These are phyloP conservation scores for Flueggea neowawraea DNA, from an alignment of 441 rosid genomes.

Conservation along the genomic window DNA sequence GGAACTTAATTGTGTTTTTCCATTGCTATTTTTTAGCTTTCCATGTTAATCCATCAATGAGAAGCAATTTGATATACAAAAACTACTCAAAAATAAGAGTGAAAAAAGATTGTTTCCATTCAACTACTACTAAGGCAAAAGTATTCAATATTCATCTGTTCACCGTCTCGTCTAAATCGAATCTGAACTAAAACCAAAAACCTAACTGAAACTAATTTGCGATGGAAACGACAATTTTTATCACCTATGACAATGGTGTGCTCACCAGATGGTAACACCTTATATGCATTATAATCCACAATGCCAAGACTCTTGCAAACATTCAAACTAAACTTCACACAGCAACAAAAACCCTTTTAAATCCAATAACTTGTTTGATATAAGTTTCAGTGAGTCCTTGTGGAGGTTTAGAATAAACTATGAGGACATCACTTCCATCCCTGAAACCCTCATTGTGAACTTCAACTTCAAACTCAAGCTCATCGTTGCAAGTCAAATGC, in stretches of 20 bases:
- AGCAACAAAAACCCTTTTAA: constrained; percentile 29
- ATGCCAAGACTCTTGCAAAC: constrained; percentile 28
- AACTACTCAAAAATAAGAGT: no score
- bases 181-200: no score
- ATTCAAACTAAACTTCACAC: constrained; percentile 23
- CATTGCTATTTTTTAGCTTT: no score
- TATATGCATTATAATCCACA: constrained; percentile 25
- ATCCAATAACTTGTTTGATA: constrained; percentile 30
- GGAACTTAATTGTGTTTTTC: no score
- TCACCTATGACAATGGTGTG: constrained; percentile 40
- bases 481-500: constrained; percentile 16
- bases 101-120: no score
- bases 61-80: no score
- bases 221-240: constrained; percentile 14
- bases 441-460: constrained; percentile 27
- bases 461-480: constrained; percentile 16
- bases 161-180: no score
- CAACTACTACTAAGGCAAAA: no score
- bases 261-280: constrained; percentile 34
- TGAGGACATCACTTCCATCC: constrained; percentile 30
- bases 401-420: constrained; percentile 32
- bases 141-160: no score
- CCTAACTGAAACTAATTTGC: not conserved
- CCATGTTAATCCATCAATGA: no score
- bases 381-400: constrained; percentile 11